phyloP scores from a whole-genome alignment of 805 yeast genomes.

The Brettanomyces anomalus region DNA sequence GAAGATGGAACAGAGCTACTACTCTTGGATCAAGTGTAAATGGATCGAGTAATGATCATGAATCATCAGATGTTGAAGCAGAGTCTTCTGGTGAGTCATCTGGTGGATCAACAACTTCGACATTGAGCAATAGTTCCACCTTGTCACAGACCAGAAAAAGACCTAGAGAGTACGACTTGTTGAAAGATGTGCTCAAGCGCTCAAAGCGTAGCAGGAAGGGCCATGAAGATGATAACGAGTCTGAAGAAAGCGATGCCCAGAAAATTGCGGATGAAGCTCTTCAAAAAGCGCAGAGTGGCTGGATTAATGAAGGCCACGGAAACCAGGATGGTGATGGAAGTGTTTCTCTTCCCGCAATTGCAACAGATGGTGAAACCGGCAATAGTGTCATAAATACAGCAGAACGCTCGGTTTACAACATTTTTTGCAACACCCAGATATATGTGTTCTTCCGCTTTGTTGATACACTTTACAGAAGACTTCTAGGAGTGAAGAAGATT shows the following conservation, averaged over 20 bases:
- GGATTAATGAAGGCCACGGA: constrained; percentile 24
- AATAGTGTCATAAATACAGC: constrained; percentile 13
- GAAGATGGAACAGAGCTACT: constrained; percentile 5
- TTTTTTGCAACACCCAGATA: constrained; percentile 82
- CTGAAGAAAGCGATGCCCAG: constrained; percentile 1
- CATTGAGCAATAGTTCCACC: constrained; percentile 10
- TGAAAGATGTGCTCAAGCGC: constrained; percentile 52
- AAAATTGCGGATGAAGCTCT: constrained; percentile 14
- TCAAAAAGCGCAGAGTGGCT: constrained; percentile 24
- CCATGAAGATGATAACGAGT: neutral
- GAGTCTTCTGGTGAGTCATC: neutral
- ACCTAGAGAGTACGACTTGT: constrained; percentile 46
- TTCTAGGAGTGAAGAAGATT: constrained; percentile 65
- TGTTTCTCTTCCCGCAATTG: neutral
- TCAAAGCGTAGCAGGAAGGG: constrained; percentile 16
- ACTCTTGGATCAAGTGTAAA: neutral
- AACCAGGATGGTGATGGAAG: neutral
- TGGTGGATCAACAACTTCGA: neutral
- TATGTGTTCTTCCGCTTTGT: constrained; percentile 85
- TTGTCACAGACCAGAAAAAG: constrained; percentile 32
- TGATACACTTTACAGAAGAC: constrained; percentile 71
- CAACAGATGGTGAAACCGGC: neutral
- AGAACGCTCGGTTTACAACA: constrained; percentile 52
- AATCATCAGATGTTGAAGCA: constrained; percentile 1
- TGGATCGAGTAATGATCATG: constrained; percentile 2